Conservation (phyloP, 2,329 filamentous ascomycete genomes). For the Ophiostoma ulmi region DNA sequence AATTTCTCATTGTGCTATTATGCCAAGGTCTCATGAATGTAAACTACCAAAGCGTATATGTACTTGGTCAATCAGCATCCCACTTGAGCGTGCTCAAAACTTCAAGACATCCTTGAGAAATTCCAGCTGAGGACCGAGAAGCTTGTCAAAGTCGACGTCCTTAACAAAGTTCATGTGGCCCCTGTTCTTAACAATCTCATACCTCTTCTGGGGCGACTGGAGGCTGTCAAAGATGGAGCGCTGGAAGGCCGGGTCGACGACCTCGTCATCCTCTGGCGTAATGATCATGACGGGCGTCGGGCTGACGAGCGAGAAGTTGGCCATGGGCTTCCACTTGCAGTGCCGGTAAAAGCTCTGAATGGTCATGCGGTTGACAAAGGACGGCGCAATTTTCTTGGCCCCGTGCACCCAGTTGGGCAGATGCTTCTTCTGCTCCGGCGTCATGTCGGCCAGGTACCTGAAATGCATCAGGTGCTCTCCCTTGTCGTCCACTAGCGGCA, state of each 20-base stretch:
- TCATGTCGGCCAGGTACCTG: background rate
- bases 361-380: background rate
- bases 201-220: background rate
- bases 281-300: background rate
- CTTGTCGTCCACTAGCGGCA: background rate
- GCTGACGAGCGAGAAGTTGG: background rate
- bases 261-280: background rate
- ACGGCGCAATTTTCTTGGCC: background rate
- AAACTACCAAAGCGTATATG: too few relatives aligned
- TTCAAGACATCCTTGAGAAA: background rate
- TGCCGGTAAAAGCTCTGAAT: background rate
- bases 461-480: background rate
- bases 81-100: background rate
- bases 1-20: background rate
- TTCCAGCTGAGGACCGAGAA: background rate
- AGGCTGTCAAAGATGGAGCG: background rate
- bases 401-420: background rate
- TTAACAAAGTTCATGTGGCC: background rate
- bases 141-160: background rate
- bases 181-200: background rate
- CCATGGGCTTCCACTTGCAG: background rate
- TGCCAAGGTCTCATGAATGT: background rate
- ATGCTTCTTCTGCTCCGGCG: background rate
- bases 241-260: background rate
- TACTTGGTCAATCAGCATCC: background rate